Evolutionary conservation across 2,329 filamentous ascomycete genomes (phyloP), one percentile per base, ranked within the genome.

Genomic region (Phaeosphaeria sp.): DNA sequence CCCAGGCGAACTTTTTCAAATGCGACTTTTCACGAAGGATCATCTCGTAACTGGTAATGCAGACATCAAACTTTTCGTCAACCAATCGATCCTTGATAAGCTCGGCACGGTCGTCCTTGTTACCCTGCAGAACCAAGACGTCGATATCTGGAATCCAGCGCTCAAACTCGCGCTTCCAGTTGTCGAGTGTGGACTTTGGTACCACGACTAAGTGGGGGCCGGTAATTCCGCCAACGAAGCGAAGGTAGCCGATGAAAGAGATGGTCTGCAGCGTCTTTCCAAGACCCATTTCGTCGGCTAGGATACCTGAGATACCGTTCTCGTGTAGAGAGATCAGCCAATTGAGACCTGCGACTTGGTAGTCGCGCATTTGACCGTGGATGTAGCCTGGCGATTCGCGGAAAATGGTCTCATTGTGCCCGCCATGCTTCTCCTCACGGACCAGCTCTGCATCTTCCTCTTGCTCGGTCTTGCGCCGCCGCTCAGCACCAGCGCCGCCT

Each of bases 21-120:
- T 97, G 92, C 1, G 91, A 84, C 81, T 99, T 98, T 75, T 99
- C 95, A 56, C 95, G 88, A 13, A 99, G 84, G 58, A 99, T 93
- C 94, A 99, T 98, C 78, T 99, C 95, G 80, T 99, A 99, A 77
- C 93, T 97, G 15, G 95, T 99, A 75, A 99, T 91, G 80, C 94
- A 97, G 18, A 98, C 94, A 71, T 99, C 95, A 68, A 99, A 99
- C 65, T 96, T 92, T 76, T 97, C 93, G 58, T 96, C 91, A 18
- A 96, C 84, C n/a, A 99, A 84, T 4, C 92, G 90, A 17, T 97
- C 92, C 64, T 92, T 92, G 77, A 99, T 98, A 53, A 99, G 84
- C 48, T 87, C 83, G 62, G 93, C 87, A 46, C 95, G 91, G 79
- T 97, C 93, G 9, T 99, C 95, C 77, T 99, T 99, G 62, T 90